Conservation (phyloP, 2,329 filamentous ascomycete genomes). For the Blastomyces parvus region DNA sequence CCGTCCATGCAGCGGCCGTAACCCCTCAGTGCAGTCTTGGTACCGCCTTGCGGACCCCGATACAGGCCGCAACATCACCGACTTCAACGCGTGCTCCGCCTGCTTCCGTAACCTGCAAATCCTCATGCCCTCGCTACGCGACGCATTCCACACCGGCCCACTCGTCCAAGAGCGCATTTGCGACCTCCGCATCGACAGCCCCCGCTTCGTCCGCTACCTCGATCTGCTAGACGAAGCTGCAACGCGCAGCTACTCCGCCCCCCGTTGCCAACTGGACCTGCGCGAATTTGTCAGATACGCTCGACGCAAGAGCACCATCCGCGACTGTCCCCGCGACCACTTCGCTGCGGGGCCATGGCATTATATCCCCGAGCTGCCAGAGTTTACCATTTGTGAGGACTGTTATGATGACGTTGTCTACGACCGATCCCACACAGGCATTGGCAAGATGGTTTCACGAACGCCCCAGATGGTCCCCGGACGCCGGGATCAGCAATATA, state of each 20-base stretch:
- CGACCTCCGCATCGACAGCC: conserved; percentile 55
- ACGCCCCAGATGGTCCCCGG: conserved; percentile 50
- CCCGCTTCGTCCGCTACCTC: conserved; percentile 48
- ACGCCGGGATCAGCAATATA: conserved; percentile 34
- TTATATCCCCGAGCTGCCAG: conserved; percentile 61
- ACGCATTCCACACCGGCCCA: conserved; percentile 50
- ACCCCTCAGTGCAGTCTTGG: conserved; percentile 56
- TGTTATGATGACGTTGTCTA: conserved; percentile 75
- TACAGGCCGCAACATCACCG: conserved; percentile 52
- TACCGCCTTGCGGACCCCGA: conserved; percentile 62
- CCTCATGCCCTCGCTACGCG: conserved; percentile 61
- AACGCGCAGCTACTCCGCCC: conserved; percentile 29
- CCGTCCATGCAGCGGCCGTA: conserved; percentile 49
- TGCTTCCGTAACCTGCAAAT: conserved; percentile 64
- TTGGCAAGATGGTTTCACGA: conserved; percentile 48
- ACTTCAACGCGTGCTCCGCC: conserved; percentile 65
- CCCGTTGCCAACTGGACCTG: conserved; percentile 40
- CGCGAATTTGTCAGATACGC: conserved; percentile 56
- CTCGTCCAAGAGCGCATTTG: conserved; percentile 50
- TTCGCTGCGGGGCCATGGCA: conserved; percentile 63
- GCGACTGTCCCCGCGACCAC: conserved; percentile 58
- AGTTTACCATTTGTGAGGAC: conserved; percentile 76
- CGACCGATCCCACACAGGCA: conserved; percentile 47
- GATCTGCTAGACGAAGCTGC: conserved; percentile 48
- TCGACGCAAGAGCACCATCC: conserved; percentile 46